Evolutionary conservation across 2,329 filamentous ascomycete species (phyloP), one percentile per base, ranked within the genome.

Genomic region (Pyrenochaeta sp.): DNA sequence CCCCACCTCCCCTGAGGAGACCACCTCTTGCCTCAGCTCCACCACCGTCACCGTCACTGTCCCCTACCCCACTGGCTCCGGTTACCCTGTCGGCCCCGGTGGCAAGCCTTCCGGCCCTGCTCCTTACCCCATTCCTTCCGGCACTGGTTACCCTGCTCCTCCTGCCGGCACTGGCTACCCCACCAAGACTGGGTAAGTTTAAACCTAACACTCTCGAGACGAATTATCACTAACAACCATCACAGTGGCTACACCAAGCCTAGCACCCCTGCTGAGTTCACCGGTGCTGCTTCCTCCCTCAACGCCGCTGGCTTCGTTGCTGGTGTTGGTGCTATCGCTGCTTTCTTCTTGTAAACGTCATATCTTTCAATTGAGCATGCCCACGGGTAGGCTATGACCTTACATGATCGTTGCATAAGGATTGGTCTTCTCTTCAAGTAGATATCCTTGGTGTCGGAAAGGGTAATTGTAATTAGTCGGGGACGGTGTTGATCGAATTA

Each of bases 31-130:
- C 59, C 71, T 74, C 47, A 75, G 78, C 69, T 80, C 77, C 68
- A 71, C 72, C 56, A 82, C 81, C 62, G 71, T 77, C 62, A 74
- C 77, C 56, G 71, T 81, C 62, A 82, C 80, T 44, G 66, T 82
- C 61, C 45, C 45, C 65, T 77, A 74, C 22, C 62, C 62, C 37
- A 54, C 43, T 56, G 50, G 45, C 28, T 30, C 28, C 50, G 36
- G 49, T 37, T 43, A 56, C 43, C 34, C 43, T n/a, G 27, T 34
- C n/a, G 49, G 49, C 39, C 49, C 49, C 49, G 39, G 39, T 42
- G 43, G 43, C 50, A 34, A 42, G 53, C 61, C 49, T 45, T 40
- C 48, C 39, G 62, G 57, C 48, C 47, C 43, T 50, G 63, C 60
- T 55, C 62, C 65, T 49, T 65, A 64, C 62, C 66, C 66, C 40